Evolutionary conservation across 169 alveolate species (phyloP).

Genomic region (Plasmodium inui): DNA sequence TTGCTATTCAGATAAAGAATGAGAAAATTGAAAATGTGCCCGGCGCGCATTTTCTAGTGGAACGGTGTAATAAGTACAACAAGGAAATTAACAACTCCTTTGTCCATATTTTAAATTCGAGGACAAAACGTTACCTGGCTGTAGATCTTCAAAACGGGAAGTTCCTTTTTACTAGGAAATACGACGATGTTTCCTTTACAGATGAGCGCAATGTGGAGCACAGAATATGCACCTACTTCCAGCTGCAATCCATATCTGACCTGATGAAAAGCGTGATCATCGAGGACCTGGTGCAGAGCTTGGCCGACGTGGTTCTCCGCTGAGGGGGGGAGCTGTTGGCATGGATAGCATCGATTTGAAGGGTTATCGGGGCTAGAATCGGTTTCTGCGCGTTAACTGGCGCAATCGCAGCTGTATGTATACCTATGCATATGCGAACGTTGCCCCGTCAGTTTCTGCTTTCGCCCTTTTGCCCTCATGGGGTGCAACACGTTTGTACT

Average conservation of each 20-base stretch:
- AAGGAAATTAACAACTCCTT: constrained; percentile 30
- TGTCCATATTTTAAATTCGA: constrained; percentile 58
- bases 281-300: constrained; percentile 29
- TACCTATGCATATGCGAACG: not conserved
- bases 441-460: not conserved
- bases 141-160: constrained; percentile 19
- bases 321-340: not conserved
- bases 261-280: constrained; percentile 43
- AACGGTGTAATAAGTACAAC: constrained; percentile 52
- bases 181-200: constrained; percentile 26
- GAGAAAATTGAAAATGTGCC: constrained; percentile 9
- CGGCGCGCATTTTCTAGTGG: constrained; percentile 38
- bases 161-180: constrained; percentile 26
- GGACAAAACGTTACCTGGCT: constrained; percentile 37
- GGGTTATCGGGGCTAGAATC: not conserved
- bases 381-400: not conserved
- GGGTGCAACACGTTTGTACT: too few relatives aligned
- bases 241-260: constrained; percentile 56
- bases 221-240: constrained; percentile 40
- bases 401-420: not conserved
- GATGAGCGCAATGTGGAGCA: constrained; percentile 9
- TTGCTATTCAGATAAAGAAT: constrained; percentile 30
- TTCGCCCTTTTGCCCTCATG: too few relatives aligned
- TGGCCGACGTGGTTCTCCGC: not conserved
- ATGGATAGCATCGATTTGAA: not conserved